Conservation (phyloP, 306 rosid genomes). For the Malus domestica region DNA sequence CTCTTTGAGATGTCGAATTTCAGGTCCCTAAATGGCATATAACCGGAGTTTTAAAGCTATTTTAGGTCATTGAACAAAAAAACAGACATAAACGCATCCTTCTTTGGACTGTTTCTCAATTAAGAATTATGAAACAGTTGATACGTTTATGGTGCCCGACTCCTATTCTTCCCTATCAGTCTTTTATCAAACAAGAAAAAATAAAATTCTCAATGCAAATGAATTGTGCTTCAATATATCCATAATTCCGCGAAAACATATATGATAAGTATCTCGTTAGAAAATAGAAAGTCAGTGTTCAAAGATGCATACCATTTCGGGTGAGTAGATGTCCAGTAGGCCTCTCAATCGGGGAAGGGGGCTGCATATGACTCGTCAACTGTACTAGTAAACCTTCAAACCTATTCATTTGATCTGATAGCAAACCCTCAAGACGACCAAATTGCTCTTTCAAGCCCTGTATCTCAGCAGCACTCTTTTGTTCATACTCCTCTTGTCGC, state of each 20-base stretch:
- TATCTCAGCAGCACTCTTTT: background rate
- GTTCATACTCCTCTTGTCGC: background rate
- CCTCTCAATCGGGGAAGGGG: background rate
- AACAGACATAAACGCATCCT: background rate
- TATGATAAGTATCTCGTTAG: background rate
- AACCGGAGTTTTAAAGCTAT: background rate
- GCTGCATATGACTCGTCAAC: background rate
- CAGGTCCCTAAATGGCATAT: too few relatives aligned
- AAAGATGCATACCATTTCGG: background rate
- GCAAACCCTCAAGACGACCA: slow-evolving; percentile 8
- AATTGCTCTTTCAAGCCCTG: slow-evolving; percentile 3
- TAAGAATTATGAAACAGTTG: background rate
- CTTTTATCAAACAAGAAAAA: background rate
- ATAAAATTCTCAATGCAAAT: background rate
- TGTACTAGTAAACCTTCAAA: background rate
- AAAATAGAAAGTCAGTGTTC: background rate
- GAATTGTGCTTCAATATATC: background rate
- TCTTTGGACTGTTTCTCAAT: background rate
- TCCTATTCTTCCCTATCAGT: background rate
- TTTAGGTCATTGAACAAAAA: background rate
- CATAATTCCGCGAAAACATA: background rate
- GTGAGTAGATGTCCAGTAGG: background rate
- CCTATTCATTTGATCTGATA: slow-evolving; percentile 3
- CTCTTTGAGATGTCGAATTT: too few relatives aligned
- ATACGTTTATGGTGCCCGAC: background rate